phyloP scores from a whole-genome alignment of 176 grass and related monocot species.

The Oryza brachyantha region DNA sequence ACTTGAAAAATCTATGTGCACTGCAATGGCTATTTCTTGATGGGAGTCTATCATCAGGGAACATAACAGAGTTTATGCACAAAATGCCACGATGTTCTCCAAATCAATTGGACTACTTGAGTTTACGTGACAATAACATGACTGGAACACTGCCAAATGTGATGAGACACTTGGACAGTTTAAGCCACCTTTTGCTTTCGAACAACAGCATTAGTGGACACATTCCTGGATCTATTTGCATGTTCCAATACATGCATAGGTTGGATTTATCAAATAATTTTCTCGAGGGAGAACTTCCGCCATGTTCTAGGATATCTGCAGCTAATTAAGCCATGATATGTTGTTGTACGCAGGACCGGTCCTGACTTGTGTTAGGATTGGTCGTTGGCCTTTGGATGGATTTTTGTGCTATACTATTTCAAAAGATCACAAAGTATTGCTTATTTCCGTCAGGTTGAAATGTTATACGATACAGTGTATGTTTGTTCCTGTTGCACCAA shows the following conservation, averaged over 20 bases:
- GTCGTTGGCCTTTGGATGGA: slow-evolving; percentile 29
- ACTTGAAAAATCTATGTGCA: not conserved
- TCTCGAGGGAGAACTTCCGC: not conserved
- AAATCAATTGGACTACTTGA: not conserved
- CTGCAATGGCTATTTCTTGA: not conserved
- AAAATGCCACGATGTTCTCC: not conserved
- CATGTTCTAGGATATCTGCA: no score
- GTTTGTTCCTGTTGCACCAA: not conserved
- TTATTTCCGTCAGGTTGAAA: slow-evolving; percentile 13
- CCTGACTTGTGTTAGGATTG: not conserved
- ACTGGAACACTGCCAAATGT: not conserved
- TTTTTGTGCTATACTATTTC: slow-evolving; percentile 19
- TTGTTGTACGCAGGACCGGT: no score
- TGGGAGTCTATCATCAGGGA: not conserved
- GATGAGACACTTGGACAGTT: not conserved
- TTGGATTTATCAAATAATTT: slow-evolving; percentile 30
- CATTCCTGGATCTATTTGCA: slow-evolving; percentile 17
- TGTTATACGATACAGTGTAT: not conserved
- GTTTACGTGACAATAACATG: not conserved
- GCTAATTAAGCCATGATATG: no score
- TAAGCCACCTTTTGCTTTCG: not conserved
- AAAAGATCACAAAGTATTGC: slow-evolving; percentile 9
- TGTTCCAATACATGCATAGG: not conserved
- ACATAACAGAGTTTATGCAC: slow-evolving; percentile 10
- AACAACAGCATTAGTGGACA: slow-evolving; percentile 25